These are phyloP conservation scores for Hypholoma sublateritium DNA, from an alignment of 768 basidiomycete genomes.

Conservation along the genomic window DNA sequence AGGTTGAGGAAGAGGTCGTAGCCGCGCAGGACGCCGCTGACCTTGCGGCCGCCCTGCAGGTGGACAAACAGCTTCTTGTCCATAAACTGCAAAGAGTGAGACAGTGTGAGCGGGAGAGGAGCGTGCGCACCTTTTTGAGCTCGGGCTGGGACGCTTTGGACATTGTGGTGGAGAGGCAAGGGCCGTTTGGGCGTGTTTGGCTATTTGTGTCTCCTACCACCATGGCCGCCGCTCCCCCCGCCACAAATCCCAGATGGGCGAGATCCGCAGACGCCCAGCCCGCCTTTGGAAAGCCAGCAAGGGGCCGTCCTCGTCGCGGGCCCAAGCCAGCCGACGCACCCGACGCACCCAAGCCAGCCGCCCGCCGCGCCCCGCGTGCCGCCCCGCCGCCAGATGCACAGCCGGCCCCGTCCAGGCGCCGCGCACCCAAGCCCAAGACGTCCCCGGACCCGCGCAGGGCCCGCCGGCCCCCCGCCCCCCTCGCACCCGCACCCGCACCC, in stretches of 20 bases:
- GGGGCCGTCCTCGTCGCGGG: neutral
- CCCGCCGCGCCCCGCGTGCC: neutral
- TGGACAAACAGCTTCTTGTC: slow-evolving; percentile 96
- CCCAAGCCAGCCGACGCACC: slow-evolving; percentile 18
- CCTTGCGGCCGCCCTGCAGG: slow-evolving; percentile 92
- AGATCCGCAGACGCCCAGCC: neutral
- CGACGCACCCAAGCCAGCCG: slow-evolving; percentile 18
- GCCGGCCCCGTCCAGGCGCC: too few species aligned
- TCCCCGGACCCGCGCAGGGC: slow-evolving; percentile 34
- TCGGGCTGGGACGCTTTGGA: slow-evolving; percentile 97
- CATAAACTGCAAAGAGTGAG: slow-evolving; percentile 73
- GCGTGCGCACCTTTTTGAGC: slow-evolving; percentile 88
- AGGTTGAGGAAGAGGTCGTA: slow-evolving; percentile 99
- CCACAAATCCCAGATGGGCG: neutral
- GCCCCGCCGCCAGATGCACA: too few species aligned
- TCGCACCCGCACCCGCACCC: neutral
- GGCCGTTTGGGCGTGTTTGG: slow-evolving; percentile 27
- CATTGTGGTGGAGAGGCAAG: slow-evolving; percentile 44
- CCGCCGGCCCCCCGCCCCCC: slow-evolving; percentile 20
- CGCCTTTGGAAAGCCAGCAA: neutral
- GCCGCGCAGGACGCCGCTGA: slow-evolving; percentile 91
- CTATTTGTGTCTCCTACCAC: slow-evolving; percentile 29
- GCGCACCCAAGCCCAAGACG: slow-evolving; percentile 25
- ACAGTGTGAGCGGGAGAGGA: neutral
- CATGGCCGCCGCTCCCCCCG: neutral